Percentiles rank a stretch among this genome's conserved stretches.
phyloP scores from a whole-genome alignment of 1,284 basidiomycete genomes.

The Taiwanofungus camphoratus region DNA sequence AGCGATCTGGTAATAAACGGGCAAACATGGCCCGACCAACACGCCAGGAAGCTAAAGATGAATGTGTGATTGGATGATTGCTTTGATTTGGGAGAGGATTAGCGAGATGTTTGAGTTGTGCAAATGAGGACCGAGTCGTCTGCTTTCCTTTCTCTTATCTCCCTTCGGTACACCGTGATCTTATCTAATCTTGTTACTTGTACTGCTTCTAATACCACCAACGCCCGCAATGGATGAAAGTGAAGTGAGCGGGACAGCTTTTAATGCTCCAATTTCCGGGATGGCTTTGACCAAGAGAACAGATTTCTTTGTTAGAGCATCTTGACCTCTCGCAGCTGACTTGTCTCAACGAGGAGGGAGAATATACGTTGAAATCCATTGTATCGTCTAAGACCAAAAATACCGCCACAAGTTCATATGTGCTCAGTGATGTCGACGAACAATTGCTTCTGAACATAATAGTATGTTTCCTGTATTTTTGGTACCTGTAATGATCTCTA shows the following conservation, averaged over 20 bases:
- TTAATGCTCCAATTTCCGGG: not conserved
- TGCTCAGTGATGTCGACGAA: constrained; percentile 79
- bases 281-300: not conserved
- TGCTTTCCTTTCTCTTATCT: not conserved
- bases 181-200: constrained; percentile 23
- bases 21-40: constrained; percentile 78
- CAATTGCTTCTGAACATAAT: constrained; percentile 68
- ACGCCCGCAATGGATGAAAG: constrained; percentile 10
- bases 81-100: not conserved
- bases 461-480: constrained; percentile 35
- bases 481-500: not conserved
- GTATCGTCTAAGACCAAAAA: constrained; percentile 45
- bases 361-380: constrained; percentile 59
- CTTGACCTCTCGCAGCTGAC: constrained; percentile 59
- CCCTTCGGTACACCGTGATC: constrained; percentile 14
- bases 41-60: constrained; percentile 85
- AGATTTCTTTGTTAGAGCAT: constrained; percentile 56
- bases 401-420: constrained; percentile 37
- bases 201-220: constrained; percentile 8
- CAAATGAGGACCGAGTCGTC: not conserved
- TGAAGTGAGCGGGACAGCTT: constrained; percentile 8
- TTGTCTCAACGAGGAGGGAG: constrained; percentile 70
- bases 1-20: constrained; percentile 70
- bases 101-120: constrained; percentile 5
- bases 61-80: constrained; percentile 75